These are phyloP conservation scores for Carnegiea gigantea DNA, from an alignment of 179 eudicot genomes.

Conservation along the genomic window DNA sequence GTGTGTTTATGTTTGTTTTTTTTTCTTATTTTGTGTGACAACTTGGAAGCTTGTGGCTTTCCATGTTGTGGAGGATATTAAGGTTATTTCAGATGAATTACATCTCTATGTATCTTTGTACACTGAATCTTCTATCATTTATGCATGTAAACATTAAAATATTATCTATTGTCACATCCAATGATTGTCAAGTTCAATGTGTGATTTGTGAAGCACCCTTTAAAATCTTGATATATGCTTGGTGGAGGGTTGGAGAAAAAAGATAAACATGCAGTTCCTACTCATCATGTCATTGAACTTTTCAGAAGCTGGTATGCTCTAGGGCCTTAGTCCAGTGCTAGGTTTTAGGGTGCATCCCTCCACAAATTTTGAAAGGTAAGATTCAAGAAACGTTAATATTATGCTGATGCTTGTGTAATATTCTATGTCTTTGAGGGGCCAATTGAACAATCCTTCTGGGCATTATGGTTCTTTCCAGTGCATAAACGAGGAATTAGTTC, in stretches of 20 bases:
- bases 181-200: not conserved
- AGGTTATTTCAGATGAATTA: not conserved
- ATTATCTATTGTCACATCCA: not conserved
- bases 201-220: not conserved
- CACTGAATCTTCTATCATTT: not conserved
- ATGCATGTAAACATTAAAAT: no score
- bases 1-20: not conserved
- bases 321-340: constrained; percentile 6
- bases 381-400: not conserved
- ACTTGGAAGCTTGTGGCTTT: constrained; percentile 7
- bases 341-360: not conserved
- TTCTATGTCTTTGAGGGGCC: not conserved
- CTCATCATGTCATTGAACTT: not conserved
- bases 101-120: not conserved
- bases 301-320: not conserved
- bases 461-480: not conserved
- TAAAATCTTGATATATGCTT: not conserved
- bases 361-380: not conserved
- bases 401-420: not conserved
- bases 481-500: not conserved
- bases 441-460: not conserved
- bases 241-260: not conserved
- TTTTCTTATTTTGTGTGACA: not conserved
- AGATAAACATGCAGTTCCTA: not conserved
- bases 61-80: not conserved